Evolutionary conservation across 768 basidiomycete genomes (phyloP).

Genomic region (Leucocoprinus leucothites): DNA sequence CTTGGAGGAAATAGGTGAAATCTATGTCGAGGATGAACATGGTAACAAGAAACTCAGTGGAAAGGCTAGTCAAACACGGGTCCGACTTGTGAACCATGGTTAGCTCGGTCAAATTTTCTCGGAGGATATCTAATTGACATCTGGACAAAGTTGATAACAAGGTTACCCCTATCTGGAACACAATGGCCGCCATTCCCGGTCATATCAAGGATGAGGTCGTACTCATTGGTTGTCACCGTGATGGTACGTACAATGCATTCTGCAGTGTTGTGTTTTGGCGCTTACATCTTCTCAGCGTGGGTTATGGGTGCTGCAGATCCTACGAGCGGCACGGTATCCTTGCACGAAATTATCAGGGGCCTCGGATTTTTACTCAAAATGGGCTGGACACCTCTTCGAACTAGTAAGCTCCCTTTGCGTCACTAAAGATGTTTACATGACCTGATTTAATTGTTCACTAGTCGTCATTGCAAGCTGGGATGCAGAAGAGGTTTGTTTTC

Average conservation of each 20-base stretch:
- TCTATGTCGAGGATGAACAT: constrained; percentile 24
- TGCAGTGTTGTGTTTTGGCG: not conserved
- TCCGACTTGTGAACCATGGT: constrained; percentile 60
- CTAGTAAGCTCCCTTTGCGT: constrained; percentile 23
- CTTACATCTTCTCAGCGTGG: constrained; percentile 42
- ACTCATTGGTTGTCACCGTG: constrained; percentile 84
- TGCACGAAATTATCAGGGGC: constrained; percentile 75
- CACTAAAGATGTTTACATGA: no score
- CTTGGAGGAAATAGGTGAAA: constrained; percentile 49
- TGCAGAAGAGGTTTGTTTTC: constrained; percentile 64
- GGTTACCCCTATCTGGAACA: constrained; percentile 88
- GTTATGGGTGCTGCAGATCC: constrained; percentile 82
- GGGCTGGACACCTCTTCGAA: constrained; percentile 85
- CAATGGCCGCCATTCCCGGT: constrained; percentile 80
- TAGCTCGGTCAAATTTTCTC: constrained; percentile 3
- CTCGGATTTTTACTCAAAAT: constrained; percentile 61
- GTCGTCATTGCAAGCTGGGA: constrained; percentile 76
- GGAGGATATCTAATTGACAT: not conserved
- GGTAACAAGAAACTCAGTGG: constrained; percentile 42
- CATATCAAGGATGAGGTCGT: constrained; percentile 83
- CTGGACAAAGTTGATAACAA: constrained; percentile 58
- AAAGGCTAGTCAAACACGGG: constrained; percentile 39
- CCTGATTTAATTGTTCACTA: constrained; percentile 18
- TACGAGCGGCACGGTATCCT: constrained; percentile 72
- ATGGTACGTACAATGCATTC: constrained; percentile 49